Conservation (phyloP, 2,329 filamentous ascomycete species). For the Endothia cerciana region DNA sequence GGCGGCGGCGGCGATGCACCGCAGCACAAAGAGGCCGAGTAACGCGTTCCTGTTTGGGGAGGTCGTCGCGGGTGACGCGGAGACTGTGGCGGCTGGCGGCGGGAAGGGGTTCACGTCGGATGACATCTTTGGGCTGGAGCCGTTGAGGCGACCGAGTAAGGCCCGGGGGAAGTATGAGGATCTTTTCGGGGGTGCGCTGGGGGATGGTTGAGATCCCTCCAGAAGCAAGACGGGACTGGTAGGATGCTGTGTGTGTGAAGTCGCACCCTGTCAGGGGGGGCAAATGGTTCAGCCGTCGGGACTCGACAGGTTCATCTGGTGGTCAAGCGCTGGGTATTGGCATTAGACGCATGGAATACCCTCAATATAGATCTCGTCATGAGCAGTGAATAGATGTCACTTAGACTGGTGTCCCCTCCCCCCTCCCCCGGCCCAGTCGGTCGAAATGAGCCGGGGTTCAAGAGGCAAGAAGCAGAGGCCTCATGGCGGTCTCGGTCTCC, state of each 20-base stretch:
- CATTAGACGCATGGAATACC: constrained; percentile 2
- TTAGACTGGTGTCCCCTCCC: too few relatives aligned
- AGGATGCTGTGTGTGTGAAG: not conserved
- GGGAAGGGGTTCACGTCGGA: constrained; percentile 44
- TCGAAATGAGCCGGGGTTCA: too few relatives aligned
- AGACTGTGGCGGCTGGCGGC: constrained; percentile 38
- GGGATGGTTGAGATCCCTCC: constrained; percentile 8
- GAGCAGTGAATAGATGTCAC: not conserved
- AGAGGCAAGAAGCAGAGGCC: too few relatives aligned
- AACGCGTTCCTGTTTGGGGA: constrained; percentile 66
- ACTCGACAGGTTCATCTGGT: not conserved
- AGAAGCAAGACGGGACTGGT: not conserved
- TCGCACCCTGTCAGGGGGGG: not conserved
- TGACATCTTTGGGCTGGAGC: constrained; percentile 61
- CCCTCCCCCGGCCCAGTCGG: too few relatives aligned
- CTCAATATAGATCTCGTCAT: not conserved
- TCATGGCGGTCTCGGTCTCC: too few relatives aligned
- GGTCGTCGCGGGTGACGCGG: constrained; percentile 43
- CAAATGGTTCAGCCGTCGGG: not conserved
- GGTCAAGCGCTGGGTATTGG: not conserved
- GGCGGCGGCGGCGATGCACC: constrained; percentile 44
- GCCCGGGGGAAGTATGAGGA: constrained; percentile 28
- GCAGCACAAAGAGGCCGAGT: constrained; percentile 54
- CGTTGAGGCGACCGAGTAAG: constrained; percentile 43
- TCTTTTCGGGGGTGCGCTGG: constrained; percentile 25